These are phyloP conservation scores for Salix caprea DNA, from an alignment of 345 rosid genomes.

Conservation along the genomic window DNA sequence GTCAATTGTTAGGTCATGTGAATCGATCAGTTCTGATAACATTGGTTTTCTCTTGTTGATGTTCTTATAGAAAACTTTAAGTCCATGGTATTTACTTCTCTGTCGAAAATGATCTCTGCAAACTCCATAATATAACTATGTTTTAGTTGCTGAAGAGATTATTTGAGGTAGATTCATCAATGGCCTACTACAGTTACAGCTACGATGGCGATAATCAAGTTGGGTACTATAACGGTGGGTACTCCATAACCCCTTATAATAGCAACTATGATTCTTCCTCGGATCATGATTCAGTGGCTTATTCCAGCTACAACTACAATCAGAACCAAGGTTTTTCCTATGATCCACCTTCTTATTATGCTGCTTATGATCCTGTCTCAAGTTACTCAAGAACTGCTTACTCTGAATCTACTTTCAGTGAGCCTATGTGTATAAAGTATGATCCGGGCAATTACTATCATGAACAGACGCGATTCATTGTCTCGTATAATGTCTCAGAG, in stretches of 20 bases:
- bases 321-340: background rate
- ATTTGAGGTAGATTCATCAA: background rate
- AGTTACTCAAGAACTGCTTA: constrained; percentile 23
- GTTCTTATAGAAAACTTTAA: background rate
- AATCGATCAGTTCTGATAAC: background rate
- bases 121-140: background rate
- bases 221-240: constrained; percentile 9
- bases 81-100: background rate
- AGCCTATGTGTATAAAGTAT: constrained; percentile 31
- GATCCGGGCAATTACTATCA: constrained; percentile 21
- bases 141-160: background rate
- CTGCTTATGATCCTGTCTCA: constrained; percentile 10
- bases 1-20: background rate
- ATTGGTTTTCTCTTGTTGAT: background rate
- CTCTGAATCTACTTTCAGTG: constrained; percentile 41
- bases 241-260: constrained; percentile 1
- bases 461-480: constrained; percentile 30
- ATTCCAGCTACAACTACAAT: constrained; percentile 7
- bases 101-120: background rate
- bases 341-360: constrained; percentile 10
- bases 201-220: background rate
- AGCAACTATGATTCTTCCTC: constrained; percentile 5
- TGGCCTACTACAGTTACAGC: constrained; percentile 22
- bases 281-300: background rate
- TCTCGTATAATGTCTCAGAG: constrained; percentile 41